Base-by-base conservation (phyloP, 2,329 filamentous ascomycete genomes). In the Venturia oleaginea region DNA sequence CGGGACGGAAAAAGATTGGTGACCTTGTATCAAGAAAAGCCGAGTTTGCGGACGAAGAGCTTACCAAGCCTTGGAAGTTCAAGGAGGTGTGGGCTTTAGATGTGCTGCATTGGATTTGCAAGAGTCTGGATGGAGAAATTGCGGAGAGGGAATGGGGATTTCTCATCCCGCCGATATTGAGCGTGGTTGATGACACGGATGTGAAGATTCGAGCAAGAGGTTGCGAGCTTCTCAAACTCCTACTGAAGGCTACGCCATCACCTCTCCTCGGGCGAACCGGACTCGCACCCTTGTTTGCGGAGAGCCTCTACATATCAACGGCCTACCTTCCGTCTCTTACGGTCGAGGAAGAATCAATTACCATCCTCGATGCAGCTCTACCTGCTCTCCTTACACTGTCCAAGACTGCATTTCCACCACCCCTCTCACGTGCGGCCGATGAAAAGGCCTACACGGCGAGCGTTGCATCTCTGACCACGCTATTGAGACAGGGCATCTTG, bases 311-410 rank as follows among this genome's bases (percentile, higher is more conserved):
- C 68, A 89, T 91, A 0, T 85, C 86, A 42, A 81, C 96, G n/a
- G 81, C 88, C 8, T 90, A 86, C 69, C 80, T 96, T 6, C 92
- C 93, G 0, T 85, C 82, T 15, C 78, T 96, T 51, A 96, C 91
- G 0, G 86, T 89, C 0, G 88, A 90, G 70, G 72, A 80, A 0
- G 89, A 94, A 64, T 89, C 89, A 4, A 71, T 89, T 1, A 70
- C 72, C 1, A 76, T 97, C 3, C 81, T 96, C 0, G 71, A 74
- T 6, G 79, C 81, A 7, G 85, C 88, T 0, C 95, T 92, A 68
- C 79, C 82, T 8, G 86, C 86, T 1, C 78, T 96, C 3, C 76
- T 89, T 22, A 76, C 77, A 0, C 80, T 96, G 6, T 73, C 79
- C 8, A 69, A 76, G 57, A 75, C 82, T 70, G 59, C 46, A 67